Evolutionary conservation across 495 filamentous ascomycete genomes (phyloP), one percentile per base, ranked within the genome.

Genomic region (Pyrenopolyporus hunteri): DNA sequence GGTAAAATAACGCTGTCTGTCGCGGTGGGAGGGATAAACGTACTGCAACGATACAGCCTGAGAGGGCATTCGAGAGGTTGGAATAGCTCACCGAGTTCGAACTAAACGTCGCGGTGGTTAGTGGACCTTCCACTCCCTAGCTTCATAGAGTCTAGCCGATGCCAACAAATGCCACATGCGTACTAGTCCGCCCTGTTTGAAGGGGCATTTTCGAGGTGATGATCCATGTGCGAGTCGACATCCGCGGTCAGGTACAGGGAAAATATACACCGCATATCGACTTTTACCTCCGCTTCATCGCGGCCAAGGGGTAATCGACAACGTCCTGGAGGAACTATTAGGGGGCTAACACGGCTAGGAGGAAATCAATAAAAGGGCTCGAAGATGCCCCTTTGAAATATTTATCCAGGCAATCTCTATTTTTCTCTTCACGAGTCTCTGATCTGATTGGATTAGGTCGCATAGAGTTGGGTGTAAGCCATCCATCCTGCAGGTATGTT

Each of bases 241-340:
- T 51, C 31, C 50, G 37, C 45, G 44, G 57, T 42, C 45, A 57
- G 47, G 45, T 33, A 33, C 28, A 57, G 51, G 57, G 33, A 46
- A 59, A 19, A 40, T 51, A 35, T 60, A 66, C 63, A 66, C 57
- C 63, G 63, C 63, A 66, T 52, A 47, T 66, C 56, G 63, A 66
- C 47, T 55, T n/a, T 35, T 48, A 51, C 22, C 51, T 66, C 51
- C 57, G 63, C 63, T 59, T 42, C 29, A 65, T 65, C 55, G 49
- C 53, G 36, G 48, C 47, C 48, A 57, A 35, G 57, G 57, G 52
- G 55, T 45, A 39, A 49, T 45, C 32, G 56, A 66, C 51, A 66
- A 66, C 60, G 50, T 60, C 57, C 56, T 66, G 51, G 51, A 66
- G 45, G 44, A 51, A 47, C 46, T 26, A 47, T 44, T 31, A 62